Evolutionary conservation across 2,329 filamentous ascomycete genomes (phyloP).

Genomic region (Verticillium longisporum): DNA sequence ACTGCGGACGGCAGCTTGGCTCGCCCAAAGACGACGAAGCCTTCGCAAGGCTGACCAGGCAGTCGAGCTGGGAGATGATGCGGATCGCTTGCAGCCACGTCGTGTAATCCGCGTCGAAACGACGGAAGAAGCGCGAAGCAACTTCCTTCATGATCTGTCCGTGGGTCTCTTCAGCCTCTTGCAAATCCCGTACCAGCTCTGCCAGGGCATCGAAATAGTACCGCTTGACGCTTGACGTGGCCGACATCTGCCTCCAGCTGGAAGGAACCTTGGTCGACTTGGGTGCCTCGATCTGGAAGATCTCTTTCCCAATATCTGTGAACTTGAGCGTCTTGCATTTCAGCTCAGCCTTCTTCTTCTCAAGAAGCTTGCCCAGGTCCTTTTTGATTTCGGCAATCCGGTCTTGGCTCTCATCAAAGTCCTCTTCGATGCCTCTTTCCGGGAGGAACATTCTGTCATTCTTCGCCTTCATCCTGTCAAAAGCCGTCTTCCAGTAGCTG

Average conservation of each 20-base stretch:
- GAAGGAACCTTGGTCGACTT: slow-evolving; percentile 80
- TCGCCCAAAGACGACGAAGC: slow-evolving; percentile 77
- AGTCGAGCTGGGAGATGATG: slow-evolving; percentile 88
- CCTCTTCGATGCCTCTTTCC: slow-evolving; percentile 78
- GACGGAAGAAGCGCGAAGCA: slow-evolving; percentile 71
- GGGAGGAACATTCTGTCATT: slow-evolving; percentile 80
- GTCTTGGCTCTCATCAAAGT: slow-evolving; percentile 81
- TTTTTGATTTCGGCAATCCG: slow-evolving; percentile 68
- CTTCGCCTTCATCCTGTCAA: slow-evolving; percentile 73
- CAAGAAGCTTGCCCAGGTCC: slow-evolving; percentile 65
- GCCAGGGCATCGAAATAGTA: slow-evolving; percentile 88
- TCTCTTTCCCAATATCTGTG: slow-evolving; percentile 88
- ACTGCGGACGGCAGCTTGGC: slow-evolving; percentile 82
- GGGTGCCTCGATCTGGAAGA: slow-evolving; percentile 91
- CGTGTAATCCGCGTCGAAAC: slow-evolving; percentile 81
- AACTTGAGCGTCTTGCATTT: slow-evolving; percentile 69
- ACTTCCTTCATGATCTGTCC: slow-evolving; percentile 87
- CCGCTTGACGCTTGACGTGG: slow-evolving; percentile 81
- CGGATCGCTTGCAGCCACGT: slow-evolving; percentile 86
- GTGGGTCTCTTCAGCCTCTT: slow-evolving; percentile 92
- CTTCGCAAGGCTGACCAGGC: slow-evolving; percentile 86
- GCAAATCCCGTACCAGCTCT: slow-evolving; percentile 74
- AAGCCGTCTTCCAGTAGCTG: slow-evolving; percentile 83
- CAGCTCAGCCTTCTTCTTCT: slow-evolving; percentile 64
- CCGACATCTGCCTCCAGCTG: slow-evolving; percentile 93